Base-by-base conservation (phyloP, 345 rosid species). In the Murraya paniculata region DNA sequence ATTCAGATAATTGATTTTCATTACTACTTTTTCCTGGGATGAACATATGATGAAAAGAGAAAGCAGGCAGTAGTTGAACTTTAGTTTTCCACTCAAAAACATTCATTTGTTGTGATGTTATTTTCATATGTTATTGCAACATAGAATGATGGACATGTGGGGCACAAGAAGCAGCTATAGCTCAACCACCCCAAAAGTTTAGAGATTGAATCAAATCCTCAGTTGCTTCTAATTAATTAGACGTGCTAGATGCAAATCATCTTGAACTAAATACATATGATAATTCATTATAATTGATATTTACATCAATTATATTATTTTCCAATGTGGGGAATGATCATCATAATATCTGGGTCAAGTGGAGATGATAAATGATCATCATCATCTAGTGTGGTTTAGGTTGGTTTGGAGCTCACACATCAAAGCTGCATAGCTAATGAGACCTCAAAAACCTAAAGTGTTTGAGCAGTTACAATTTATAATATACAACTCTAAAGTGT, bases 51-150 rank as follows among this genome's bases (percentile, higher is more conserved):
- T 30, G 28, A 61, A 41, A 33, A 31, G 28, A 71, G 25, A 27
- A 36, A 72, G 50, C n/a, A 48, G 25, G 18, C 19, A 70, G 28
- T 21, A 28, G 70, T 11, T 28, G 45, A 50, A 48, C 59, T 30
- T 48, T 53, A 55, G 24, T 50, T 33, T 72, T 48, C 71, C 33
- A 33, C 22, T 22, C 5, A 28, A n/a, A 58, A 21, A 64, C 9
- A 75, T 64, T 48, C 21, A 75, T 48, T 75, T 30, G 33, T 31
- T 64, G 7, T 75, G 45, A 50, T 75, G 71, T 74, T 45, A 24
- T 74, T 74, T 74, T 64, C 78, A 41, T 18, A 50, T 13, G 28
- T 38, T 58, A 35, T 8, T 57, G 1, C 28, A 62, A 74, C 30
- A 18, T 41, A 45, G 50, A 13, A 45, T 13, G 28, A 48, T 48